Evolutionary conservation across 345 rosid genomes (phyloP).

Genomic region (Passiflora organensis): DNA sequence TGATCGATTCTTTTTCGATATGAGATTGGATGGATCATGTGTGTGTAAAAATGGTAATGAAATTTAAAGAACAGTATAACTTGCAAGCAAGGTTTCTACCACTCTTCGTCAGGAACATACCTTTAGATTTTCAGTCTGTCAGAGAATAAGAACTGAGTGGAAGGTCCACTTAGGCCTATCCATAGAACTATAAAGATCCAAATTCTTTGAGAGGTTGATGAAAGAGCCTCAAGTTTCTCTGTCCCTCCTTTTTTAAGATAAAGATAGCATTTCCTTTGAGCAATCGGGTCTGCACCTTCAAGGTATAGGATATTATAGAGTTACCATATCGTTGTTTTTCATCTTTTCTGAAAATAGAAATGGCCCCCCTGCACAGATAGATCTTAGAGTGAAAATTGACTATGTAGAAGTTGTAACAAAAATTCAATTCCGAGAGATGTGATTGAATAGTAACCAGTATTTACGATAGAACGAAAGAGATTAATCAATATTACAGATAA

Average conservation of each 20-base stretch:
- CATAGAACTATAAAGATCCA: not conserved
- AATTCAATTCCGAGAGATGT: too few relatives aligned
- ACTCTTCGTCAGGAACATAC: not conserved
- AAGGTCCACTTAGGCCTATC: not conserved
- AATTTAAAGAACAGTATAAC: not conserved
- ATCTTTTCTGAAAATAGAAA: too few relatives aligned
- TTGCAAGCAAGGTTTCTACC: constrained; percentile 10
- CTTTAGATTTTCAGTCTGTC: not conserved
- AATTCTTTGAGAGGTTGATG: not conserved
- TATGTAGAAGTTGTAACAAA: too few relatives aligned
- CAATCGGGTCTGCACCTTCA: not conserved
- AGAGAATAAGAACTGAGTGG: not conserved
- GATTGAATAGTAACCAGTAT: too few relatives aligned
- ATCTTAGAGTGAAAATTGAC: too few relatives aligned
- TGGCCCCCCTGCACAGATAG: too few relatives aligned
- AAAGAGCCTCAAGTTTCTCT: not conserved
- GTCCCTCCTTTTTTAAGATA: not conserved
- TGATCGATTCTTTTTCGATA: too few relatives aligned
- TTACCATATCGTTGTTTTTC: too few relatives aligned
- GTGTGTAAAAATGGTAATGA: not conserved
- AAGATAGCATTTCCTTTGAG: not conserved
- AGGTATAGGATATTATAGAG: too few relatives aligned
- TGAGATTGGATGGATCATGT: too few relatives aligned
- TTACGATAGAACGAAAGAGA: too few relatives aligned
- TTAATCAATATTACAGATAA: too few relatives aligned